Base-by-base conservation (phyloP, 2,329 filamentous ascomycete genomes). In the Monilinia fructigena region DNA sequence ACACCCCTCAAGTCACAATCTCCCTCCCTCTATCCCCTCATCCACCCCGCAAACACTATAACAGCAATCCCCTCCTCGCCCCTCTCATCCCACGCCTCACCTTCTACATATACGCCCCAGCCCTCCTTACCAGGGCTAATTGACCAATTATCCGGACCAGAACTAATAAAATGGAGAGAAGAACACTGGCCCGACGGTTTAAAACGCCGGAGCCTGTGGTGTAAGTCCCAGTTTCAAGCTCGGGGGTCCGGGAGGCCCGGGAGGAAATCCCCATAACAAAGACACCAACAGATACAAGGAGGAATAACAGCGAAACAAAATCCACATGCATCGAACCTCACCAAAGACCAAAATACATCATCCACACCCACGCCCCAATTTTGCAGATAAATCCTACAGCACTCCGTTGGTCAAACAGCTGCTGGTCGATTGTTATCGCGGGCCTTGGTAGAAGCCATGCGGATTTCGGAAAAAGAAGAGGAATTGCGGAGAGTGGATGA, bases 391-490 rank as follows among this genome's bases (percentile, higher is more conserved):
- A 14, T n/a, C 26, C 6, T 59, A 59, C n/a, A 59, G 55, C 31
- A 35, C 42, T 18, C 55, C 55, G 26, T 48, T 59, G 20, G 55
- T 59, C 4, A 59, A 59, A 48, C 55, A 59, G 42, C 31, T 59
- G 26, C 47, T 59, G 26, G 55, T 47, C n/a, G 48, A 59, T 47
- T 59, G 55, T 35, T 59, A 59, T 48, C 26, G 18, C 16, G 55
- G 26, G 42, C 42, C 3, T 16, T 59, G 40, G 26, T 59, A 3
- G 55, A 47, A 3, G 55, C 26, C 1, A 47, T 59, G 55, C 5
- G 42, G 26, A 59, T 59, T 47, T 26, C 55, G 42, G 55, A 23
- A 11, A 59, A 11, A 12, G 55, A 47, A 11, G 55, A 31, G 26
- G 38, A 11, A 7, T 8, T 42, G 8, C 16, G 3, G 4, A 8